Percentiles rank a stretch among this genome's conserved stretches.
These are phyloP conservation scores for Xerocomus brunneocitrinus DNA, from an alignment of 768 basidiomycete genomes.

Conservation along the genomic window DNA sequence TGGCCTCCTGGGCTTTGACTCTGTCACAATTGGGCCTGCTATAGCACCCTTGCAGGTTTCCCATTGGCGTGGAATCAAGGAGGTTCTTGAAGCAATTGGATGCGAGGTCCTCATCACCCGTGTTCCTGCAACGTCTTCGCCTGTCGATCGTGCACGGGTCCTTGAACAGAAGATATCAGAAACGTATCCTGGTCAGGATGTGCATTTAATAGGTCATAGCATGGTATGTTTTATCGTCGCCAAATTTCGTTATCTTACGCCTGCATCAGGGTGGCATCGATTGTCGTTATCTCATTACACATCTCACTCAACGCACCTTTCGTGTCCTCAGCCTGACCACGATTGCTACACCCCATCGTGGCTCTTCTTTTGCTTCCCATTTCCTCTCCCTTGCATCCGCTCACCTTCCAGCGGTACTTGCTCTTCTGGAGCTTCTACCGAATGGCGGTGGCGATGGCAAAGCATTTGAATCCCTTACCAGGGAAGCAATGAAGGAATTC, in stretches of 20 bases:
- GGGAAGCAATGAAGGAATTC: conserved; percentile 82
- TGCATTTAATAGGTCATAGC: conserved; percentile 86
- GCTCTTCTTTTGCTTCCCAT: conserved; percentile 90
- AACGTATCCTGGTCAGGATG: conserved; percentile 72
- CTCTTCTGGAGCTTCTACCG: conserved; percentile 76
- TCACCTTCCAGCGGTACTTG: conserved; percentile 65
- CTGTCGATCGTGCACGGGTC: conserved; percentile 83
- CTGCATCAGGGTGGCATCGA: conserved; percentile 83
- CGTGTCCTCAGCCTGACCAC: conserved; percentile 85
- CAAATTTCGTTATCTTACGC: not conserved
- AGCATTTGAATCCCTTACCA: conserved; percentile 86
- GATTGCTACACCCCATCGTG: conserved; percentile 92
- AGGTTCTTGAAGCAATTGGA: conserved; percentile 85
- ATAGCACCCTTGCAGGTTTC: conserved; percentile 81
- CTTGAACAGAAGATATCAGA: conserved; percentile 79
- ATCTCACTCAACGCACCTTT: conserved; percentile 74
- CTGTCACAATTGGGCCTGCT: conserved; percentile 69
- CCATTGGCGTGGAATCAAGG: conserved; percentile 96
- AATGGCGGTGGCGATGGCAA: conserved; percentile 93
- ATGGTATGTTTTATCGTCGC: conserved; percentile 45
- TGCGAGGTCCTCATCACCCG: conserved; percentile 88
- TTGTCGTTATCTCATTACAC: conserved; percentile 83
- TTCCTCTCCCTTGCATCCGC: conserved; percentile 69
- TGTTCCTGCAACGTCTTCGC: conserved; percentile 89
- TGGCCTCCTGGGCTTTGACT: conserved; percentile 87